phyloP scores from a whole-genome alignment of 2,329 filamentous ascomycete genomes.

The Apiospora hydei region DNA sequence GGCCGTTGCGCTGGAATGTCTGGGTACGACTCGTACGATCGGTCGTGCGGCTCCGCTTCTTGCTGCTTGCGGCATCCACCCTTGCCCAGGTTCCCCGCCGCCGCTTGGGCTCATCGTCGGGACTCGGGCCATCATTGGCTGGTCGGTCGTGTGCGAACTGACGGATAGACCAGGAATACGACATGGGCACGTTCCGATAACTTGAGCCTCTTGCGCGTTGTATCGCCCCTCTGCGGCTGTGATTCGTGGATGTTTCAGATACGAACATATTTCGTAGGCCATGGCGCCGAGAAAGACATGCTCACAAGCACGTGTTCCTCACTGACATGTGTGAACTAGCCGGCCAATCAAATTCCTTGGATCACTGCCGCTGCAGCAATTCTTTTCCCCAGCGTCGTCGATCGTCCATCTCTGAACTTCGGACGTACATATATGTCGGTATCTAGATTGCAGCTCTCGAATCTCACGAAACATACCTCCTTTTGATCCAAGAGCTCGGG shows the following conservation, averaged over 20 bases:
- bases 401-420: not conserved
- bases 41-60: not conserved
- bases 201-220: not conserved
- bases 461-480: not conserved
- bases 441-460: not conserved
- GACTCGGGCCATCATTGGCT: not conserved
- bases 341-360: not conserved
- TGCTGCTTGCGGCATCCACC: not conserved
- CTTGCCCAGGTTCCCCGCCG: conserved; percentile 3
- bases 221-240: not conserved
- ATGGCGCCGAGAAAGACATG: not conserved
- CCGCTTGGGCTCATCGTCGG: too few relatives aligned
- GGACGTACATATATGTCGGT: not conserved
- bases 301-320: not conserved
- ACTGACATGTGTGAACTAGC: not conserved
- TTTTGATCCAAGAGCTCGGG: not conserved
- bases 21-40: not conserved
- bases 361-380: not conserved
- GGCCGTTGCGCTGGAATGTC: not conserved
- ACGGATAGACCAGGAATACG: not conserved
- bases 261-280: not conserved
- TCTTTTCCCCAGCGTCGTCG: not conserved
- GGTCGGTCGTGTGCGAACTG: not conserved
- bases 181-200: not conserved
- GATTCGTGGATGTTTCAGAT: not conserved